These are phyloP conservation scores for Pseudocercospora vitis DNA, from an alignment of 2,329 filamentous ascomycete genomes.

Conservation along the genomic window DNA sequence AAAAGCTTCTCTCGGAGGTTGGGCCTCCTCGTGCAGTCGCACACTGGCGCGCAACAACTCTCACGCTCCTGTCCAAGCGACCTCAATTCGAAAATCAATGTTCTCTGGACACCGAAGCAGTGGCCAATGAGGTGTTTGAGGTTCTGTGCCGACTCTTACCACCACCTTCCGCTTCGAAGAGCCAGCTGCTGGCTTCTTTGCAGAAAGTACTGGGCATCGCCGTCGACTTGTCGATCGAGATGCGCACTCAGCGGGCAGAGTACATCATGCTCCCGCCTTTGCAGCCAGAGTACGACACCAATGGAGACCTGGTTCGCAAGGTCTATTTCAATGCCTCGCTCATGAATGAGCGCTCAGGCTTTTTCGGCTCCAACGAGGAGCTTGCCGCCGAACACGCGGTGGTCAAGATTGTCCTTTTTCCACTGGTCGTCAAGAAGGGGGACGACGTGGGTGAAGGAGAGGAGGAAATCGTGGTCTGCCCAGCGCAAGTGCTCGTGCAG, in stretches of 20 bases:
- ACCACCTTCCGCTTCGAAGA: conserved; percentile 76
- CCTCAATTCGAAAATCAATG: conserved; percentile 79
- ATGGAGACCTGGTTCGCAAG: conserved; percentile 83
- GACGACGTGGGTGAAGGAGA: conserved; percentile 84
- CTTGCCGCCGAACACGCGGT: conserved; percentile 73
- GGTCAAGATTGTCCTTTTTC: conserved; percentile 91
- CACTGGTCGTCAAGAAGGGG: conserved; percentile 92
- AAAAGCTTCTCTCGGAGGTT: conserved; percentile 86
- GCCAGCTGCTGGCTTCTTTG: conserved; percentile 78
- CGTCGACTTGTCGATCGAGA: conserved; percentile 88
- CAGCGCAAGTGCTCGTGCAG: conserved; percentile 82
- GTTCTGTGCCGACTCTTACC: conserved; percentile 82
- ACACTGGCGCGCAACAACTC: conserved; percentile 93
- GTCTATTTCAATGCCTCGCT: conserved; percentile 88
- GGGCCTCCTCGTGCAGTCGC: conserved; percentile 86
- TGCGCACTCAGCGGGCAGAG: conserved; percentile 94
- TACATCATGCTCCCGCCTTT: conserved; percentile 98
- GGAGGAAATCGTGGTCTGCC: conserved; percentile 92
- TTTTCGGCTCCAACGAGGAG: conserved; percentile 70
- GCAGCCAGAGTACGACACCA: conserved; percentile 90
- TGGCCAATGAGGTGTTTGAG: conserved; percentile 86
- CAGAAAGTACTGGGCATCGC: conserved; percentile 85
- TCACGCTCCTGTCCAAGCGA: conserved; percentile 81
- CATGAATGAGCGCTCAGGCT: conserved; percentile 88
- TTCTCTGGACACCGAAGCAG: conserved; percentile 87